Conservation (phyloP, 2,329 filamentous ascomycete species). For the Pyrenochaeta sp. region DNA sequence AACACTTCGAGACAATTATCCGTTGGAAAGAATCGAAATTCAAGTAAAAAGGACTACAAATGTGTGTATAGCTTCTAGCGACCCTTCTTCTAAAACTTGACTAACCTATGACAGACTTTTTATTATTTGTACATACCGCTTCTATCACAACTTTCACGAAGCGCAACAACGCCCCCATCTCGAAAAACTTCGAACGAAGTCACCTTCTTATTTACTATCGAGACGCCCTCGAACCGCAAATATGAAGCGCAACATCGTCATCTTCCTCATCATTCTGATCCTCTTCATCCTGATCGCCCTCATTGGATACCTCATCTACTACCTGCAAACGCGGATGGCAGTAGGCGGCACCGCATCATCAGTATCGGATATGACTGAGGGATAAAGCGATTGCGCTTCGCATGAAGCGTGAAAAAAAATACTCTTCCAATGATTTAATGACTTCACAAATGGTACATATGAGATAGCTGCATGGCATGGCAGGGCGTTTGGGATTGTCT, state of each 20-base stretch:
- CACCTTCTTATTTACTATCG: too few relatives aligned
- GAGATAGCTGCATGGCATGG: slow-evolving; percentile 1
- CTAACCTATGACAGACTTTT: too few relatives aligned
- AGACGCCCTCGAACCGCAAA: slow-evolving; percentile 17
- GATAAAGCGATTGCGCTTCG: neutral
- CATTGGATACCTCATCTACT: slow-evolving; percentile 61
- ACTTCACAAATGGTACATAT: neutral
- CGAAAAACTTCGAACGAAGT: neutral
- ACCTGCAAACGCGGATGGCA: slow-evolving; percentile 55
- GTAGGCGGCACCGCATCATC: slow-evolving; percentile 44
- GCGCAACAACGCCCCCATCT: too few relatives aligned
- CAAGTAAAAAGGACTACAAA: neutral
- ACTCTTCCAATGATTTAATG: too few relatives aligned
- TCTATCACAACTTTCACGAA: neutral
- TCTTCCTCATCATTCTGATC: slow-evolving; percentile 62
- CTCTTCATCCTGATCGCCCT: slow-evolving; percentile 61
- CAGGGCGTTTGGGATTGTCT: neutral
- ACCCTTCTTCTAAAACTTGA: too few relatives aligned
- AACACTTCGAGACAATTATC: neutral
- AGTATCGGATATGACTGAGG: slow-evolving; percentile 43
- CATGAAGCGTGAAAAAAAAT: neutral
- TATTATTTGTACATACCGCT: too few relatives aligned
- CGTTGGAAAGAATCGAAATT: neutral
- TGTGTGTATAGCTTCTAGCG: neutral
- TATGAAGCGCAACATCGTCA: slow-evolving; percentile 63